Evolutionary conservation across 345 rosid genomes (phyloP), one percentile per base, ranked within the genome.

Genomic region (Brassica napus): DNA sequence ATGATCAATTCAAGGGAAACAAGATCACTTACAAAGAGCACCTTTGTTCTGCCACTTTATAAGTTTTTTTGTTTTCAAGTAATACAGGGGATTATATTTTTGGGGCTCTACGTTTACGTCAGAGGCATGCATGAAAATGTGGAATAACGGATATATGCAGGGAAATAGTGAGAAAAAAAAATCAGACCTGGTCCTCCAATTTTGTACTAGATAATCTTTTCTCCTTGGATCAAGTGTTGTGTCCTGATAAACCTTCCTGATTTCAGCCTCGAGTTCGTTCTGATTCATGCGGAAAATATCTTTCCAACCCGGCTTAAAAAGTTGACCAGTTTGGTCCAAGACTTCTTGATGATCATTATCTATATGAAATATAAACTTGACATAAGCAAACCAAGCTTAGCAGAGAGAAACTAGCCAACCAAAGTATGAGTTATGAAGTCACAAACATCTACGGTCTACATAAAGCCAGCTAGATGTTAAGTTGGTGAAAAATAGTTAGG

Each of bases 311-410:
- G 23, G 23, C 23, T 21, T 21, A 21, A 21, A 21, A 21, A 21
- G 23, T 21, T 21, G 23, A 21, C 23, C 23, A 21, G 23, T 21
- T 21, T 21, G 23, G 23, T 21, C 23, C 23, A 21, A 21, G 23
- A 21, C 23, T 21, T 21, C 23, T 21, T 79, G 85, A 66, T 89
- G 80, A 66, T 86, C 89, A 78, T 73, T 76, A 63, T 74, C 97
- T 92, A 65, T 4, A 77, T 30, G 72, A 24, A 69, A 65, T 66
- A 71, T 42, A 59, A 68, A 69, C 30, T 76, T 68, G 67, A 72
- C 34, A 82, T 82, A 8, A 79, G 74, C 63, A 74, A 75, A 82
- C 35, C 62, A 60, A 32, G 12, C 73, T 34, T 42, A 47, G 65
- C 75, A 65, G 35, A 60, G 71, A 21, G 23, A 21, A 21, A 21